Percentiles rank a stretch among this genome's conserved stretches.
These are phyloP conservation scores for Colletotrichum lini DNA, from an alignment of 2,329 filamentous ascomycete genomes.

Conservation along the genomic window DNA sequence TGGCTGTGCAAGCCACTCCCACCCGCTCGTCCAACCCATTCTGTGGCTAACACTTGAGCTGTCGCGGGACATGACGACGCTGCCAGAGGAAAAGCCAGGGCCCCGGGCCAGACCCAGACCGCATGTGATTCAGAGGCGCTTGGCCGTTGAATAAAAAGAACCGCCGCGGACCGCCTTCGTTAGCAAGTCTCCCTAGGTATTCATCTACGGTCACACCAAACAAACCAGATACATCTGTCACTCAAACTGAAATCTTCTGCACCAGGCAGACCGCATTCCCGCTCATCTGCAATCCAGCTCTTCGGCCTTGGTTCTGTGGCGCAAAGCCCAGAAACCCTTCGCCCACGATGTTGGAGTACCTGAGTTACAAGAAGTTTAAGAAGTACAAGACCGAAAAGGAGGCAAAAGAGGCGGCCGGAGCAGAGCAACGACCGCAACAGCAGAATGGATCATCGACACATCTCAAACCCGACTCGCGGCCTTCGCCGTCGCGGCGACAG, in stretches of 20 bases:
- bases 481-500: conserved; percentile 38
- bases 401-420: conserved; percentile 48
- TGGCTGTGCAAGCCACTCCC: conserved; percentile 43
- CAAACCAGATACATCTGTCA: background rate
- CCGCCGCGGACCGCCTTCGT: conserved; percentile 19
- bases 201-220: conserved; percentile 1
- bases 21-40: conserved; percentile 24
- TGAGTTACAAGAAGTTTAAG: conserved; percentile 74
- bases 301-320: background rate
- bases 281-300: conserved; percentile 42
- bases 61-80: conserved; percentile 23
- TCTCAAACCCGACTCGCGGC: conserved; percentile 25
- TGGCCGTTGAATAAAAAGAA: conserved; percentile 37
- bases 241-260: conserved; percentile 4
- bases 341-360: conserved; percentile 72
- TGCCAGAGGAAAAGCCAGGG: conserved; percentile 11
- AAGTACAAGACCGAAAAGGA: conserved; percentile 69
- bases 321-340: background rate
- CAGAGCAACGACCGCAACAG: conserved; percentile 43
- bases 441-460: conserved; percentile 22
- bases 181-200: background rate
- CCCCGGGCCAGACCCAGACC: conserved; percentile 18
- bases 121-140: conserved; percentile 41
- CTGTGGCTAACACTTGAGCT: conserved; percentile 32
- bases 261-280: conserved; percentile 3